Evolutionary conservation across 164 flowering plant genomes (phyloP), one percentile per base, ranked within the genome.

Genomic region (Tinospora cordifolia): DNA sequence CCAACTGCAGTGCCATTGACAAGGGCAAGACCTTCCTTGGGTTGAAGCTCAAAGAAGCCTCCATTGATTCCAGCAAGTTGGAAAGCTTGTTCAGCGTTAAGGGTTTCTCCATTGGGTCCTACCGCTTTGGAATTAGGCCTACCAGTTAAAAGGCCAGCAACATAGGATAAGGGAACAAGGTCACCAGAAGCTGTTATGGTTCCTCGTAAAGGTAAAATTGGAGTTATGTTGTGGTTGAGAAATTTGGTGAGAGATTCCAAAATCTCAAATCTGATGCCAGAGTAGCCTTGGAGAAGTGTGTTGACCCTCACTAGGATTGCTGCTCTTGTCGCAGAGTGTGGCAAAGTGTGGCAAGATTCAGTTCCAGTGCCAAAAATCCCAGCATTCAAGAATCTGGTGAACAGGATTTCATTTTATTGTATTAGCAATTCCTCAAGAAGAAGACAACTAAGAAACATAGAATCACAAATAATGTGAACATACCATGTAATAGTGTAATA

Each of bases 1-100:
- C 91, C 91, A 19, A 85, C 91, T 4, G 81, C 87, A 0, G 91
- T 87, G 0, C 91, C 91, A 72, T 87, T 87, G 3, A 87, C 88
- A 2, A 87, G 77, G 0, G 90, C 90, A 1, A 87, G 83, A 3
- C 89, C 89, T 63, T 86, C 89, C 75, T 86, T 86, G 12, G 89
- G 87, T 72, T 83, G 86, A 67, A 83, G 70, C 60, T 87, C 87
- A 74, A 85, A 87, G 77, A 85, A 85, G 0, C 83, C 86, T 5
- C 46, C 64, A 11, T 63, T 63, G 15, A 87, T 77, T 5, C 86
- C 85, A 2, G 88, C 89, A 0, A 73, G 66, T 0, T 36, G 54
- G 63, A 86, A 81, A 25, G 91, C 87, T 70, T 82, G 81, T 0
- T 15, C 44, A 3, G 92, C 82, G 59, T 78, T 65, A 2, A 85